Evolutionary conservation across 1,284 basidiomycete genomes (phyloP).

Genomic region (Kwoniella shivajii): DNA sequence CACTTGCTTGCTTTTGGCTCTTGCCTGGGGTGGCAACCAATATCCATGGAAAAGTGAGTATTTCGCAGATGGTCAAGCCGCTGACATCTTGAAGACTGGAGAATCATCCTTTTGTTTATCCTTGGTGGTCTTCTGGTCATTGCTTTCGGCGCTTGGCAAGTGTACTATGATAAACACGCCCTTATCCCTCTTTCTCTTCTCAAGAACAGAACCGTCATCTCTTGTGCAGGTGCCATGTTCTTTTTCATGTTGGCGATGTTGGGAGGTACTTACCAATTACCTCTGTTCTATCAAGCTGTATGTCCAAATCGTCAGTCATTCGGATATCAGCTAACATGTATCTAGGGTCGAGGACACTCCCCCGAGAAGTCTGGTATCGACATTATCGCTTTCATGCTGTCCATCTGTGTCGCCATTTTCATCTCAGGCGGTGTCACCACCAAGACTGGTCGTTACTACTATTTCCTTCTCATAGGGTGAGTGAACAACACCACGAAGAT

Average conservation of each 20-base stretch:
- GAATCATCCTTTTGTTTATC: slow-evolving; percentile 51
- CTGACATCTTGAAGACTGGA: slow-evolving; percentile 32
- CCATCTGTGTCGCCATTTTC: slow-evolving; percentile 52
- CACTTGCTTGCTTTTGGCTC: slow-evolving; percentile 55
- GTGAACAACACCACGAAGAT: not conserved
- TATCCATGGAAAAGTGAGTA: slow-evolving; percentile 52
- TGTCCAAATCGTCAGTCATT: slow-evolving; percentile 24
- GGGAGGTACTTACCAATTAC: slow-evolving; percentile 52
- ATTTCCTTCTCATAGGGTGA: slow-evolving; percentile 47
- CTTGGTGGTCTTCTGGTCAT: slow-evolving; percentile 49
- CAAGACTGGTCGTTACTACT: slow-evolving; percentile 54
- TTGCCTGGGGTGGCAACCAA: slow-evolving; percentile 57
- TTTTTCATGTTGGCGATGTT: slow-evolving; percentile 56
- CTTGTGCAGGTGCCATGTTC: slow-evolving; percentile 49
- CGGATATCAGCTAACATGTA: too few relatives aligned
- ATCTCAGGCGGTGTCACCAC: slow-evolving; percentile 51
- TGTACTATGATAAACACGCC: slow-evolving; percentile 46
- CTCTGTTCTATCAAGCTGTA: slow-evolving; percentile 57
- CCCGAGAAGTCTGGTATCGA: slow-evolving; percentile 57
- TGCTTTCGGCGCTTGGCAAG: slow-evolving; percentile 53
- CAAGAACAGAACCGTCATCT: slow-evolving; percentile 49
- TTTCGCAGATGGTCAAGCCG: not conserved
- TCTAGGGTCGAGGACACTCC: slow-evolving; percentile 33
- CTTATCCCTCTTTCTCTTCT: slow-evolving; percentile 44
- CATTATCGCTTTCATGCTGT: slow-evolving; percentile 57